A percentile compares a stretch with the other conserved stretches of the same genome.
Evolutionary conservation across 148 eudicot species (phyloP).

Genomic region (Mesembryanthemum crystallinum): DNA sequence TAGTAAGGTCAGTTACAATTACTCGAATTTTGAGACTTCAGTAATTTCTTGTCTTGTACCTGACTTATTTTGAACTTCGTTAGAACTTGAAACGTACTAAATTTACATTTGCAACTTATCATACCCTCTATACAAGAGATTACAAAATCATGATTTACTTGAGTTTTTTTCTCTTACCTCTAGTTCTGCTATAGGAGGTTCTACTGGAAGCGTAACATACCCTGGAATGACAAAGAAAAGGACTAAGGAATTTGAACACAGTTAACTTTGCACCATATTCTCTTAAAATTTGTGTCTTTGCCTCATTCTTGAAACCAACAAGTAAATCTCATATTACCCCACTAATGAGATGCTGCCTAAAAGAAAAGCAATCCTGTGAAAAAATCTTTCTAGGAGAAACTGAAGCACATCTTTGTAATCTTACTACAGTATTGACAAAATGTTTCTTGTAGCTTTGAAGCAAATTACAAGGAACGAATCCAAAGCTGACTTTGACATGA

Average conservation of each 20-base stretch:
- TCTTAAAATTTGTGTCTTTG: background rate
- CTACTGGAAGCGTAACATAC: background rate
- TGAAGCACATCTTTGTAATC: slow-evolving; percentile 17
- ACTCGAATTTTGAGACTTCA: too few relatives aligned
- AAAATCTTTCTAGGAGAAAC: slow-evolving; percentile 6
- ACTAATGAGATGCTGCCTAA: slow-evolving; percentile 15
- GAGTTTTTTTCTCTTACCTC: background rate
- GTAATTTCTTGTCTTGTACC: too few relatives aligned
- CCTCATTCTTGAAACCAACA: background rate
- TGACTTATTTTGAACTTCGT: too few relatives aligned
- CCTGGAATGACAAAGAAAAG: background rate
- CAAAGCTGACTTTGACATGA: slow-evolving; percentile 26
- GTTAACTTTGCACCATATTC: background rate
- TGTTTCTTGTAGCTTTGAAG: slow-evolving; percentile 21
- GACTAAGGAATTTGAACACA: background rate
- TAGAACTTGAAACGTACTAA: too few relatives aligned
- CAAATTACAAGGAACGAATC: slow-evolving; percentile 21
- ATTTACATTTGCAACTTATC: background rate
- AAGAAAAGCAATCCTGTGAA: slow-evolving; percentile 9
- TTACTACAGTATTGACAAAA: slow-evolving; percentile 7
- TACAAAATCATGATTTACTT: too few relatives aligned
- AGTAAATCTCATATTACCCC: slow-evolving; percentile 20
- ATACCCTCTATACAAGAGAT: too few relatives aligned
- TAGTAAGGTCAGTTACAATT: background rate
- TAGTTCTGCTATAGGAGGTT: background rate